Evolutionary conservation across 176 grass and related monocot genomes (phyloP).

Genomic region (Bonia amplexicaulis): DNA sequence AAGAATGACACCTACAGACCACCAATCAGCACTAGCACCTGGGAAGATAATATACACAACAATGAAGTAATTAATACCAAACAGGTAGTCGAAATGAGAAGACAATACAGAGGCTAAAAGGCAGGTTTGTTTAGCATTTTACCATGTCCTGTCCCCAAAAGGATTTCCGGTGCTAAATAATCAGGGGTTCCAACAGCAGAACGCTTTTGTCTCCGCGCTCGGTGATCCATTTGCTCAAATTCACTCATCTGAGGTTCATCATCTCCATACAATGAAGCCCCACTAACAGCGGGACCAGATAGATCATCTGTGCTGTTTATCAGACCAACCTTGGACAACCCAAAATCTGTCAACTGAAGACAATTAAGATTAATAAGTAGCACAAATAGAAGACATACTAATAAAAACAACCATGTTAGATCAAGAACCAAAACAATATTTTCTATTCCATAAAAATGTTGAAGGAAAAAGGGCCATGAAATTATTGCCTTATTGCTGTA

Average conservation of each 20-base stretch:
- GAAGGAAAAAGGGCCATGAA: not conserved
- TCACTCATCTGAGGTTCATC: conserved; percentile 80
- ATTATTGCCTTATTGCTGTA: not conserved
- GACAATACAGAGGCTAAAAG: not conserved
- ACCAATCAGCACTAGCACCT: conserved; percentile 99
- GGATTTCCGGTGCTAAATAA: conserved; percentile 99
- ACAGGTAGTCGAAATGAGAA: conserved; percentile 2
- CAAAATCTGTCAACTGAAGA: conserved; percentile 99
- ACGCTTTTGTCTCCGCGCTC: conserved; percentile 73
- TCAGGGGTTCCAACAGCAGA: conserved; percentile 98
- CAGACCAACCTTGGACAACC: conserved; percentile 95
- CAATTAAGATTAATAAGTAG: conserved; percentile 39
- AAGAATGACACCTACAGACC: conserved; percentile 97
- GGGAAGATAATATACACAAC: conserved; percentile 29
- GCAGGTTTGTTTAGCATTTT: conserved; percentile 22
- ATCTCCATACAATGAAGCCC: conserved; percentile 83
- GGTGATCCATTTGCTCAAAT: conserved; percentile 73
- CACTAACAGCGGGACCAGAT: conserved; percentile 84
- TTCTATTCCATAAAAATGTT: not conserved
- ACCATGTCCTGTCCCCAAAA: conserved; percentile 98
- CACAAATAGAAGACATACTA: conserved; percentile 4
- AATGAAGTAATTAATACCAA: conserved; percentile 14
- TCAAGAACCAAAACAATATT: not conserved
- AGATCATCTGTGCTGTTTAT: conserved; percentile 99
- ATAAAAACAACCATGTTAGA: not conserved